phyloP scores from a whole-genome alignment of 495 filamentous ascomycete genomes.

The Clavariopsis aquatica region DNA sequence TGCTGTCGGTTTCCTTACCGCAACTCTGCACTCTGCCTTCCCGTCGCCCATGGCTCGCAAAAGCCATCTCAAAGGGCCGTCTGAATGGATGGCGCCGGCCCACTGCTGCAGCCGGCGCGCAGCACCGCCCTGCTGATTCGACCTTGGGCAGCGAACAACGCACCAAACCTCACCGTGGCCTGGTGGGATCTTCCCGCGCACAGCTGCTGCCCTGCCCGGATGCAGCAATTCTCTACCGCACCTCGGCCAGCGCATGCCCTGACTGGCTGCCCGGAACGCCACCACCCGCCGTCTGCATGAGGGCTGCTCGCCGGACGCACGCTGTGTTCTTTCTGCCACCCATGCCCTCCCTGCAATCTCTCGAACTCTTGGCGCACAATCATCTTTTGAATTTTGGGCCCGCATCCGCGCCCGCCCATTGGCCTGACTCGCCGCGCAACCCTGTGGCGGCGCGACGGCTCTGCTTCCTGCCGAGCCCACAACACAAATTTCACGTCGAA shows the following conservation, averaged over 20 bases:
- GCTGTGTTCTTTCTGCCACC: slow-evolving; percentile 22
- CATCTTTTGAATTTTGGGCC: slow-evolving; percentile 29
- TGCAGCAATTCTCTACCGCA: slow-evolving; percentile 25
- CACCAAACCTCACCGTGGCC: slow-evolving; percentile 22
- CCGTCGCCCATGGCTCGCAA: slow-evolving; percentile 12
- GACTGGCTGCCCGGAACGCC: slow-evolving; percentile 36
- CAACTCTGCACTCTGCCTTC: slow-evolving; percentile 27
- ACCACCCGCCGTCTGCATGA: slow-evolving; percentile 34
- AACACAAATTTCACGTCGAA: slow-evolving; percentile 22
- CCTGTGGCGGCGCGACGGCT: slow-evolving; percentile 18
- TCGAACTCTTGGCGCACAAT: slow-evolving; percentile 37
- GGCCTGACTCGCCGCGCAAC: slow-evolving; percentile 18
- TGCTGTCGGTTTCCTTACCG: slow-evolving; percentile 36
- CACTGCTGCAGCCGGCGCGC: slow-evolving; percentile 27
- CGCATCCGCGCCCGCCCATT: slow-evolving; percentile 22
- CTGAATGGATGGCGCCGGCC: slow-evolving; percentile 22
- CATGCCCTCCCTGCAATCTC: slow-evolving; percentile 21
- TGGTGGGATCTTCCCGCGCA: slow-evolving; percentile 27
- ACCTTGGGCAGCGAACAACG: slow-evolving; percentile 30
- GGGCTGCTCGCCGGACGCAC: slow-evolving; percentile 17
- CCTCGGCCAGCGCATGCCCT: neutral
- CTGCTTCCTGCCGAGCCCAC: slow-evolving; percentile 24
- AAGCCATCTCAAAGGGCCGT: neutral
- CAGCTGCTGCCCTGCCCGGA: slow-evolving; percentile 20
- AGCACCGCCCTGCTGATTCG: slow-evolving; percentile 29